Base-by-base conservation (phyloP, 148 eudicot genomes). In the Cornus controversa region DNA sequence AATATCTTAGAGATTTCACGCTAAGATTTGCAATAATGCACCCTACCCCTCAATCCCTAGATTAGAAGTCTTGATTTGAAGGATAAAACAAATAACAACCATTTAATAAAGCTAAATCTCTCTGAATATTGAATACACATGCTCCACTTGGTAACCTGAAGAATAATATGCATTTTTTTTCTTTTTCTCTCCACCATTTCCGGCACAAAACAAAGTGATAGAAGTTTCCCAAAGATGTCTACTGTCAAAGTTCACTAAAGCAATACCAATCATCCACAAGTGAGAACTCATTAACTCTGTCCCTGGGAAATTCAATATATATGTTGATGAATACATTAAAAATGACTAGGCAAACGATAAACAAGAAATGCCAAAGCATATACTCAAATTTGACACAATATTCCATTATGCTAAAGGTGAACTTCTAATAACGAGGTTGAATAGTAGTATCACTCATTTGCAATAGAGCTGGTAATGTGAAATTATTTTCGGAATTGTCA, bases 401-500 rank as follows among this genome's bases (percentile, higher is more conserved):
- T 50, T 50, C 57, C 20, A 50, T 50, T 50, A 11, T 50, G 15
- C 15, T 16, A 3, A 50, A 50, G 7, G 20, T 13, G 20, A 50
- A 50, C 53, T 47, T 3, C 53, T 11, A 10, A 47, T 11, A 9
- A 47, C n/a, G n/a, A n/a, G 57, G 2, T 18, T 53, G 2, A 72
- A 53, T 24, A 15, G 28, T 29, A 20, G 7, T 47, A 29, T 36
- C 8, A 11, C 25, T 24, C 45, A 10, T 34, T 13, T 16, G 27
- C 16, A 60, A 10, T 8, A 60, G 28, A 73, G 14, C 67, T 25
- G 28, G 45, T 58, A 9, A 62, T 22, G 29, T 20, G 10, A 58
- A 72, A 50, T 34, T 53, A 31, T 10, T 23, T 58, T 40, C 28
- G 66, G 77, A 74, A 40, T 31, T 66, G 23, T 26, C 62, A 74